Conservation (phyloP, 768 basidiomycete genomes). For the Suillus alpinus region DNA sequence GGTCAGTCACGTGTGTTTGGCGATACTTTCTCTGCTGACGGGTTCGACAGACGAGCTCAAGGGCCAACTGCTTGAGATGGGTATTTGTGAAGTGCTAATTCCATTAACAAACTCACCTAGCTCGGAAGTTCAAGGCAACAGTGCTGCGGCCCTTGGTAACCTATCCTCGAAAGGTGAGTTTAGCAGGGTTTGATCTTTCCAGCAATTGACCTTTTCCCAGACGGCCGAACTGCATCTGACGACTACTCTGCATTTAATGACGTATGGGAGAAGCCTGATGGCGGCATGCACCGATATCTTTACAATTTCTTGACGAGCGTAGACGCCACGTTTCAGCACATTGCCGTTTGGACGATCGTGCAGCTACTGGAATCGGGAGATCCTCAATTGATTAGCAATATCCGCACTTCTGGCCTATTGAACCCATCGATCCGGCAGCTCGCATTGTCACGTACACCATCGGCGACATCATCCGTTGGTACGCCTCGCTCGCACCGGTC, state of each 20-base stretch:
- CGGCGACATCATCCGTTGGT: constrained; percentile 70
- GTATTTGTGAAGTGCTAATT: constrained; percentile 95
- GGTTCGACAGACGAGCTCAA: constrained; percentile 82
- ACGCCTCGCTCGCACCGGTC: constrained; percentile 73
- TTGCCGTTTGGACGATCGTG: constrained; percentile 99
- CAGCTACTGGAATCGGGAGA: constrained; percentile 97
- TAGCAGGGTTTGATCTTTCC: neutral
- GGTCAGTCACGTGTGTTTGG: constrained; percentile 49
- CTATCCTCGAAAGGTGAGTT: constrained; percentile 88
- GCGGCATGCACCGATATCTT: constrained; percentile 93
- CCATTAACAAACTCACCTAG: constrained; percentile 94
- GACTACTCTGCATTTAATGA: constrained; percentile 98
- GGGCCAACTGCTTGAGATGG: constrained; percentile 95
- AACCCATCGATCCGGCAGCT: constrained; percentile 86
- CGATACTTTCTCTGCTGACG: constrained; percentile 6
- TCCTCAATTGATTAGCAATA: constrained; percentile 85
- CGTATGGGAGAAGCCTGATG: constrained; percentile 97
- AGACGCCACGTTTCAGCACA: constrained; percentile 98
- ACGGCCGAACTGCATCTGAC: constrained; percentile 71
- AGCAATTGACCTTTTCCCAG: constrained; percentile 33
- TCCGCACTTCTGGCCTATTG: constrained; percentile 78
- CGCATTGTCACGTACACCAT: constrained; percentile 65
- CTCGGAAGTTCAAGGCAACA: constrained; percentile 98
- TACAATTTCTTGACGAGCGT: constrained; percentile 90
- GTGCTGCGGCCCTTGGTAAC: constrained; percentile 96